These are phyloP conservation scores for Flaveria bidentis DNA, from an alignment of 129 eudicot species.

Conservation along the genomic window DNA sequence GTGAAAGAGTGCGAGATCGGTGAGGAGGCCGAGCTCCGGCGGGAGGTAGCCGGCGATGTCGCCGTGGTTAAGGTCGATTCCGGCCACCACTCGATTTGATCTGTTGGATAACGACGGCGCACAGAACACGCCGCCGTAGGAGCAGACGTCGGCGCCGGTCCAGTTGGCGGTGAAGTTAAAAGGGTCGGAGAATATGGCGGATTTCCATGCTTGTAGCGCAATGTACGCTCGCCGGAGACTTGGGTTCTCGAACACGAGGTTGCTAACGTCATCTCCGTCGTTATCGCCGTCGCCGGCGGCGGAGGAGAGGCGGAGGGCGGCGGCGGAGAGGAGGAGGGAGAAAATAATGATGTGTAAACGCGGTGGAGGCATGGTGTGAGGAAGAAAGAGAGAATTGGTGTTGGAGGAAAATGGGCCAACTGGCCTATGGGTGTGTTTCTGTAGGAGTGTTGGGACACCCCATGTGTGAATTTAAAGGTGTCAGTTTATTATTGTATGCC, in stretches of 20 bases:
- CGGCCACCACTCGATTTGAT: conserved; percentile 62
- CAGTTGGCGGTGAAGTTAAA: conserved; percentile 74
- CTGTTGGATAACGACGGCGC: conserved; percentile 41
- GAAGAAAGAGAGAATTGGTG: neutral
- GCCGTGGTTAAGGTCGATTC: conserved; percentile 75
- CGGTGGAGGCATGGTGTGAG: conserved; percentile 33
- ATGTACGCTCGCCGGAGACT: conserved; percentile 68
- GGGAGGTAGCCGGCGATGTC: conserved; percentile 89
- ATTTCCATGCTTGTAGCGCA: conserved; percentile 91
- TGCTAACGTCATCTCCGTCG: conserved; percentile 22
- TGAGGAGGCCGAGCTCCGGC: conserved; percentile 61
- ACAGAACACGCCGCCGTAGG: conserved; percentile 72
- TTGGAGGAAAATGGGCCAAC: conserved; percentile 30
- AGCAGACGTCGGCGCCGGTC: conserved; percentile 76
- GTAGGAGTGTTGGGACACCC: conserved; percentile 5
- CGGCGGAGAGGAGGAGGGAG: conserved; percentile 30
- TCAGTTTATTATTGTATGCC: neutral
- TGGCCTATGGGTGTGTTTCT: conserved; percentile 40
- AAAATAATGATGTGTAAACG: conserved; percentile 31
- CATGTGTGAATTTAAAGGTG: conserved; percentile 28
- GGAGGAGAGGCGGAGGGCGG: conserved; percentile 28
- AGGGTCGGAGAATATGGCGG: conserved; percentile 78
- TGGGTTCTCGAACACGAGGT: conserved; percentile 54
- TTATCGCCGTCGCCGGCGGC: conserved; percentile 40
- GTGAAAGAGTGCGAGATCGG: conserved; percentile 83